phyloP scores from a whole-genome alignment of 768 basidiomycete genomes.

The Lentinula boryana region DNA sequence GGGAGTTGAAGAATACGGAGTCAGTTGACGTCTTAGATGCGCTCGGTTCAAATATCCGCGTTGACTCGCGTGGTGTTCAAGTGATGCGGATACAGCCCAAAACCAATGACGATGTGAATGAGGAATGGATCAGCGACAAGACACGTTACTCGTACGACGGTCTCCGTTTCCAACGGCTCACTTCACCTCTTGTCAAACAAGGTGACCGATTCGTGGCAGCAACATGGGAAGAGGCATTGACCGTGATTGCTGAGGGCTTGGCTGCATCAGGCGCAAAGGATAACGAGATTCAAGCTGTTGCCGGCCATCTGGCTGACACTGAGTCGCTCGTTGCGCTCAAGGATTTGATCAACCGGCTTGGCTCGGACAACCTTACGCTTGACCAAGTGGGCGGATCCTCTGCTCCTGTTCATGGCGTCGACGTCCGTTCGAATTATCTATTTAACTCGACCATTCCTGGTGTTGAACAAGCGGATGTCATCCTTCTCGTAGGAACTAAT shows the following conservation, averaged over 20 bases:
- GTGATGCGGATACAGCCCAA: conserved; percentile 97
- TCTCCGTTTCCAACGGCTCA: conserved; percentile 90
- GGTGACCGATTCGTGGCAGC: conserved; percentile 91
- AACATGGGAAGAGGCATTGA: conserved; percentile 87
- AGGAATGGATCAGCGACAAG: conserved; percentile 99
- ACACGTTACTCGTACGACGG: conserved; percentile 97
- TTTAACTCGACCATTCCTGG: conserved; percentile 93
- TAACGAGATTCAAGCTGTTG: conserved; percentile 93
- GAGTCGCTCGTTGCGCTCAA: conserved; percentile 92
- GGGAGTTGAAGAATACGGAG: conserved; percentile 99
- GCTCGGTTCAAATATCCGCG: conserved; percentile 91
- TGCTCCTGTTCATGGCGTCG: conserved; percentile 76
- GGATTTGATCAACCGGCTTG: conserved; percentile 87
- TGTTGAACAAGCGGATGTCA: conserved; percentile 85
- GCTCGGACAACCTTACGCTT: conserved; percentile 87
- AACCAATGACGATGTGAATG: conserved; percentile 97
- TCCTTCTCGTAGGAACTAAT: conserved; percentile 93
- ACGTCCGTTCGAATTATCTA: conserved; percentile 92
- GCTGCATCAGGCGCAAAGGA: conserved; percentile 73
- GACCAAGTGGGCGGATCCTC: conserved; percentile 66
- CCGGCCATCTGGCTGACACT: conserved; percentile 89
- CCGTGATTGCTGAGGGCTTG: conserved; percentile 74
- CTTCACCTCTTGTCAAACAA: conserved; percentile 82
- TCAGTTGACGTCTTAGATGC: conserved; percentile 94
- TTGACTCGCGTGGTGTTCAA: conserved; percentile 91